phyloP scores from a whole-genome alignment of 1,284 basidiomycete species.

The Nidula niveotomentosa region DNA sequence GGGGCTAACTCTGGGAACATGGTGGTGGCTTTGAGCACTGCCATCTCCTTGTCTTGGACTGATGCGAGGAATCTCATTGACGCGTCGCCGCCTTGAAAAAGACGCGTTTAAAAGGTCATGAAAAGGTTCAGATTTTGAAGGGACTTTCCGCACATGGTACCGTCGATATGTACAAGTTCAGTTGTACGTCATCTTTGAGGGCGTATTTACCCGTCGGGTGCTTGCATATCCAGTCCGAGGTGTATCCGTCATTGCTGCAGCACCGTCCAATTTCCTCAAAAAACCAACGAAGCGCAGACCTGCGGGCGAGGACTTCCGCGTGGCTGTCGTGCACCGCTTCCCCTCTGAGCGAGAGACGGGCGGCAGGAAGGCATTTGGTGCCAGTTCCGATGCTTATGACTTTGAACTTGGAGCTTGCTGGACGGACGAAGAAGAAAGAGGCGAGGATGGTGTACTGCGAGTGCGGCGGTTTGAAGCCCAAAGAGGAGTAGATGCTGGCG shows the following conservation, averaged over 20 bases:
- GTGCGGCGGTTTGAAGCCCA: slow-evolving; percentile 46
- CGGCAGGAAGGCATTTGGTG: slow-evolving; percentile 81
- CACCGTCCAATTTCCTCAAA: slow-evolving; percentile 61
- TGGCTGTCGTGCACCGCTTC: slow-evolving; percentile 89
- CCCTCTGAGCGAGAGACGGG: slow-evolving; percentile 65
- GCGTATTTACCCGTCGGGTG: slow-evolving; percentile 39
- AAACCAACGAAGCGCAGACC: slow-evolving; percentile 82
- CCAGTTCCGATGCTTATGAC: slow-evolving; percentile 81
- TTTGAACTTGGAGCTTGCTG: slow-evolving; percentile 25
- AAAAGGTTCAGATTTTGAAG: not conserved
- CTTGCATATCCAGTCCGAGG: slow-evolving; percentile 46
- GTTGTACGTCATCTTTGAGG: slow-evolving; percentile 47
- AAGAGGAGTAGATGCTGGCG: slow-evolving; percentile 39
- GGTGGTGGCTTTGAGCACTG: slow-evolving; percentile 60
- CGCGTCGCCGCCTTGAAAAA: slow-evolving; percentile 78
- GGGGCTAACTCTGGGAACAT: slow-evolving; percentile 32
- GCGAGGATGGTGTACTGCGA: slow-evolving; percentile 62
- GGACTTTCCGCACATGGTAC: slow-evolving; percentile 70
- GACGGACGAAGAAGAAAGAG: slow-evolving; percentile 47
- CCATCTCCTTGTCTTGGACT: slow-evolving; percentile 68
- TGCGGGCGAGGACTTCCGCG: slow-evolving; percentile 85
- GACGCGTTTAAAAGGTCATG: not conserved
- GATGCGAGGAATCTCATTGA: slow-evolving; percentile 79
- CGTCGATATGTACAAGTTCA: slow-evolving; percentile 85
- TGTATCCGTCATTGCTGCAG: slow-evolving; percentile 11